Percentiles rank a stretch among this genome's conserved stretches.
Conservation (phyloP, 768 basidiomycete species). For the Kwoniella europaea region DNA sequence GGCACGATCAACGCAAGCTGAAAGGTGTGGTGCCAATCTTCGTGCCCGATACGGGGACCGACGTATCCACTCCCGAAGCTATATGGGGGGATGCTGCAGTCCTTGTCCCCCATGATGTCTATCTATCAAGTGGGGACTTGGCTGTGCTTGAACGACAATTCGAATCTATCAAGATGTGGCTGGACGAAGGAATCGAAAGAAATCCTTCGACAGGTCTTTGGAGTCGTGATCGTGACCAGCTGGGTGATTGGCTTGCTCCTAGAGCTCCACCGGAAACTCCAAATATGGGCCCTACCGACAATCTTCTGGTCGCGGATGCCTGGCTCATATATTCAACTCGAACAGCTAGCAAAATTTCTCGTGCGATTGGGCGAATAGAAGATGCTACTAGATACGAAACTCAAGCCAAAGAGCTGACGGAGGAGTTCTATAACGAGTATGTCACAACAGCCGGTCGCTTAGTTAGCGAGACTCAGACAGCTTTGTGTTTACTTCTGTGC, state of each 20-base stretch:
- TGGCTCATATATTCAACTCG: constrained; percentile 23
- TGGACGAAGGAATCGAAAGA: constrained; percentile 47
- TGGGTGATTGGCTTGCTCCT: constrained; percentile 54
- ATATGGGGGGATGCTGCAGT: constrained; percentile 52
- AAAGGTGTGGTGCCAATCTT: constrained; percentile 40
- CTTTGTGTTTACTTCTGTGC: constrained; percentile 33
- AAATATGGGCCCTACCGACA: constrained; percentile 21
- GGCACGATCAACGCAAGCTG: constrained; percentile 37
- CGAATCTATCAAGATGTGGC: constrained; percentile 45
- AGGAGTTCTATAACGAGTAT: constrained; percentile 39
- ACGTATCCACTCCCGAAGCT: constrained; percentile 24
- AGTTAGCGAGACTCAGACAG: constrained; percentile 43
- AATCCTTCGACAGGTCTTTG: constrained; percentile 33
- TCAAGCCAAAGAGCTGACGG: constrained; percentile 33
- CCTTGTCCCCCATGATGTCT: constrained; percentile 46
- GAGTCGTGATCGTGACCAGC: constrained; percentile 22
- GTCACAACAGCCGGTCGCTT: constrained; percentile 41
- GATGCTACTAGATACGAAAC: background rate
- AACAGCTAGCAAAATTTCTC: background rate
- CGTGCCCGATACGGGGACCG: constrained; percentile 36
- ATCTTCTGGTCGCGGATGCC: constrained; percentile 24
- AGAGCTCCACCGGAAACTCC: constrained; percentile 37
- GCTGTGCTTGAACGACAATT: constrained; percentile 38
- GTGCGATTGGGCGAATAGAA: background rate
- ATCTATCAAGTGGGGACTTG: constrained; percentile 38